phyloP scores from a whole-genome alignment of 1,284 basidiomycete species.

The Naganishia liquefaciens region DNA sequence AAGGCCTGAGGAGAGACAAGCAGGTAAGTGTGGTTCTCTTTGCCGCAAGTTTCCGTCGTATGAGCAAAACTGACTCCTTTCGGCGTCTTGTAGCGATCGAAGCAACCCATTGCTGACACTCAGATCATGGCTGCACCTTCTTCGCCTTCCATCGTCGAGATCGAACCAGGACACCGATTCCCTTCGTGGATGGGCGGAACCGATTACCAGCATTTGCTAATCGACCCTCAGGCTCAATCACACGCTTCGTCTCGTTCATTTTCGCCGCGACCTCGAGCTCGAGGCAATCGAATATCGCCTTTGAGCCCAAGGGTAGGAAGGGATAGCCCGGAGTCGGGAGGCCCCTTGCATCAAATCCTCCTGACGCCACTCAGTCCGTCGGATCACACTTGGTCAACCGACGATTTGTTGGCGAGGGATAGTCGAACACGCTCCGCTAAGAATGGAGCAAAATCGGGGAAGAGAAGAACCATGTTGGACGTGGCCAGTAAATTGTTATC shows the following conservation, averaged over 20 bases:
- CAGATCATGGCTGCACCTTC: neutral
- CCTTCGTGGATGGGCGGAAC: constrained; percentile 30
- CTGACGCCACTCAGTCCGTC: constrained; percentile 21
- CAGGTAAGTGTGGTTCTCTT: neutral
- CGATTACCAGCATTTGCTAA: constrained; percentile 12
- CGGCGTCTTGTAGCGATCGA: neutral
- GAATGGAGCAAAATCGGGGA: neutral
- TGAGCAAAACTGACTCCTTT: neutral
- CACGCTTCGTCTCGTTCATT: constrained; percentile 11
- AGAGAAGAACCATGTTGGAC: constrained; percentile 18
- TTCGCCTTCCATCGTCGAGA: constrained; percentile 22
- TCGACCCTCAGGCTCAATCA: neutral
- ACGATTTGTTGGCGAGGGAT: constrained; percentile 2
- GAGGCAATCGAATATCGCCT: constrained; percentile 5
- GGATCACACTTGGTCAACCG: constrained; percentile 17
- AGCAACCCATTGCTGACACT: neutral
- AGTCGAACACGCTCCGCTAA: neutral
- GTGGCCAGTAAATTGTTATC: constrained; percentile 9
- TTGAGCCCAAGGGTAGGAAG: neutral
- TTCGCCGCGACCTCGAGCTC: constrained; percentile 4
- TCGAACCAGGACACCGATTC: constrained; percentile 32
- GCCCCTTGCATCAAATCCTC: constrained; percentile 27
- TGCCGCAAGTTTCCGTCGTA: neutral
- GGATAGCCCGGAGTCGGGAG: constrained; percentile 14
- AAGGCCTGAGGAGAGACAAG: neutral